phyloP scores from a whole-genome alignment of 2,329 filamentous ascomycete genomes.

The Colletotrichum trifolii region DNA sequence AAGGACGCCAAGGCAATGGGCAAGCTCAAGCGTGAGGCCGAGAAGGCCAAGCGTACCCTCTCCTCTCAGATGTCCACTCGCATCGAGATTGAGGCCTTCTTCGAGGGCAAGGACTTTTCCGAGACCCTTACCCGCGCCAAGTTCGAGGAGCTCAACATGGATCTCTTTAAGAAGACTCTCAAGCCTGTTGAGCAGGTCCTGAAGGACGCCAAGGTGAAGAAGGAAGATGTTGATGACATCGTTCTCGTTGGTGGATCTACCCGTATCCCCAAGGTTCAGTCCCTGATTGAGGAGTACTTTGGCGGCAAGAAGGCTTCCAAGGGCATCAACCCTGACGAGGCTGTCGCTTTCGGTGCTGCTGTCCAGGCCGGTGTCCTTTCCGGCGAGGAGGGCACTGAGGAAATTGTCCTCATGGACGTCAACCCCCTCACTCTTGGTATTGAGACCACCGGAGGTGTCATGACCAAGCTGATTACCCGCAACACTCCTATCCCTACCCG shows the following conservation, averaged over 20 bases:
- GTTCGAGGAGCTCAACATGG: slow-evolving; percentile 99
- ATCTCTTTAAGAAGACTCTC: slow-evolving; percentile 99
- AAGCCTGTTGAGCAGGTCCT: slow-evolving; percentile 99
- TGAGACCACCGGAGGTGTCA: slow-evolving; percentile 96
- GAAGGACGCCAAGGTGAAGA: slow-evolving; percentile 98
- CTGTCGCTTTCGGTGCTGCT: slow-evolving; percentile 96
- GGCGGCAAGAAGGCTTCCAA: slow-evolving; percentile 96
- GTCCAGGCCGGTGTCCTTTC: slow-evolving; percentile 96
- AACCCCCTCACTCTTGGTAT: slow-evolving; percentile 97
- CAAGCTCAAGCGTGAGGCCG: slow-evolving; percentile 99
- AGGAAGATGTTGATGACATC: slow-evolving; percentile 94
- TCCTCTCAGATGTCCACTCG: slow-evolving; percentile 93
- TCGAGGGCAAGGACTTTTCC: slow-evolving; percentile 96
- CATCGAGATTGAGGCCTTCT: slow-evolving; percentile 97
- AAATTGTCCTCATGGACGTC: slow-evolving; percentile 94
- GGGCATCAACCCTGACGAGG: slow-evolving; percentile 99
- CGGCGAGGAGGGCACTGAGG: slow-evolving; percentile 83
- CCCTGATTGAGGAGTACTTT: slow-evolving; percentile 96
- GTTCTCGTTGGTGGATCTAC: slow-evolving; percentile 98
- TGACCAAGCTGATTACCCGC: slow-evolving; percentile 95
- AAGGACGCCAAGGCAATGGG: slow-evolving; percentile 98
- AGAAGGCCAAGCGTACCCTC: slow-evolving; percentile 99
- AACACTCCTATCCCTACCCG: slow-evolving; percentile 95
- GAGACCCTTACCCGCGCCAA: slow-evolving; percentile 98
- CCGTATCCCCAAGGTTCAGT: slow-evolving; percentile 93